Conservation (phyloP, 2,329 filamentous ascomycete species). For the Pseudopyrenochaeta lycopersici region DNA sequence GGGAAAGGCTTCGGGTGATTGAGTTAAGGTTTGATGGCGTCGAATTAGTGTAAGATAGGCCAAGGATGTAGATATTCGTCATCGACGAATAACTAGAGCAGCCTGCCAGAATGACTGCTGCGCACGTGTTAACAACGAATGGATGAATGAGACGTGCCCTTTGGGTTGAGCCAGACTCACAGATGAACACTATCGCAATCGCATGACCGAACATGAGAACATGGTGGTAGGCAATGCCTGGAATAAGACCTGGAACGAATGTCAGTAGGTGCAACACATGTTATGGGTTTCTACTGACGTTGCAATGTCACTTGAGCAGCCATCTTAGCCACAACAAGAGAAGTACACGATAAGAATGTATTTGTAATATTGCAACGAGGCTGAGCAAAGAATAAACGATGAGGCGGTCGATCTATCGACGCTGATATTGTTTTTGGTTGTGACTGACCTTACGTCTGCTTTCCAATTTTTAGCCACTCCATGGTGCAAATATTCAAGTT, state of each 20-base stretch:
- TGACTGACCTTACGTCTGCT: background rate
- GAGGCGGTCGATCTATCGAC: too few species aligned
- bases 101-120: slow-evolving; percentile 86
- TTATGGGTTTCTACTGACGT: background rate
- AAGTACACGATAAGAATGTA: too few species aligned
- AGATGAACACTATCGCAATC: slow-evolving; percentile 86
- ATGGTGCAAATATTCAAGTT: background rate
- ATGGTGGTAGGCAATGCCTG: slow-evolving; percentile 72
- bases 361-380: too few species aligned
- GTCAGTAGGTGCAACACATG: background rate
- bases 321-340: too few species aligned
- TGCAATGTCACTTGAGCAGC: background rate
- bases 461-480: background rate
- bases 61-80: slow-evolving; percentile 90
- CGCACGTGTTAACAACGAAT: slow-evolving; percentile 27
- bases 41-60: slow-evolving; percentile 88
- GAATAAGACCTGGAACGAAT: slow-evolving; percentile 57
- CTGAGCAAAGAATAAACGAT: too few species aligned
- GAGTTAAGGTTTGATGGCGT: slow-evolving; percentile 79
- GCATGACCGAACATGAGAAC: slow-evolving; percentile 94
- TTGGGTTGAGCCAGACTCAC: too few species aligned
- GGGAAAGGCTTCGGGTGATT: slow-evolving; percentile 82
- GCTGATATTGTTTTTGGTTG: background rate
- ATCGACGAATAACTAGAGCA: slow-evolving; percentile 93
- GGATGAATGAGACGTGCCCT: background rate